A percentile compares a stretch with the other conserved stretches of the same genome.
These are phyloP conservation scores for Thielaviopsis punctulata DNA, from an alignment of 2,329 filamentous ascomycete species.

Conservation along the genomic window DNA sequence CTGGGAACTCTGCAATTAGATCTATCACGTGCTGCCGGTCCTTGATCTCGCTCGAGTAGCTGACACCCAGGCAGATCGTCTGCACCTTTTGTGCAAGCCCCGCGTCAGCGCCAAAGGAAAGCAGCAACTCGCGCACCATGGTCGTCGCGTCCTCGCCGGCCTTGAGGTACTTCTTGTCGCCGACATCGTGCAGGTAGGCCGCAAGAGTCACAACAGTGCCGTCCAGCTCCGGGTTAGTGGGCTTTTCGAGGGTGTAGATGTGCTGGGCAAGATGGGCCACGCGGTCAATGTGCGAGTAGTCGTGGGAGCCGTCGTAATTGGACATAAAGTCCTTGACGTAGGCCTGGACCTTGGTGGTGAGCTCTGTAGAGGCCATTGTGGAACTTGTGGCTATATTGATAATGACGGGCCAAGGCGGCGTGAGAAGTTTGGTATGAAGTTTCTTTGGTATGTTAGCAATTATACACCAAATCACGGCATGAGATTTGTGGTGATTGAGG, in stretches of 20 bases:
- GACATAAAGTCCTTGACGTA: slow-evolving; percentile 59
- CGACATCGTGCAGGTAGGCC: slow-evolving; percentile 73
- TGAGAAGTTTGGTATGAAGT: neutral
- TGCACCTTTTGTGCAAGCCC: slow-evolving; percentile 51
- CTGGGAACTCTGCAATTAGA: slow-evolving; percentile 33
- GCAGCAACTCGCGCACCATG: slow-evolving; percentile 37
- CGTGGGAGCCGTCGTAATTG: slow-evolving; percentile 70
- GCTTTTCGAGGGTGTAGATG: slow-evolving; percentile 37
- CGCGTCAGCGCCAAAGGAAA: slow-evolving; percentile 35
- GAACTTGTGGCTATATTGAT: neutral
- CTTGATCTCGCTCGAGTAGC: slow-evolving; percentile 56
- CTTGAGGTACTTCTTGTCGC: slow-evolving; percentile 63
- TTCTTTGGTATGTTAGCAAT: no score
- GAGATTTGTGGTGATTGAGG: no score
- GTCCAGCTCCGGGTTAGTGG: slow-evolving; percentile 14
- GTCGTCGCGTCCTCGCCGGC: slow-evolving; percentile 39
- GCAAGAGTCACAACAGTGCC: slow-evolving; percentile 41
- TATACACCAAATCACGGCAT: no score
- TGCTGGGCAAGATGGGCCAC: slow-evolving; percentile 56
- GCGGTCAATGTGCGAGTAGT: slow-evolving; percentile 68
- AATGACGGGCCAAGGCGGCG: neutral
- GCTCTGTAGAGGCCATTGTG: slow-evolving; percentile 17
- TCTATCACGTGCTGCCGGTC: slow-evolving; percentile 41
- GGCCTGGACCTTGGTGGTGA: slow-evolving; percentile 38
- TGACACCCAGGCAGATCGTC: slow-evolving; percentile 56